Evolutionary conservation across 2,329 filamentous ascomycete genomes (phyloP).

Genomic region (Colletotrichum tofieldiae): DNA sequence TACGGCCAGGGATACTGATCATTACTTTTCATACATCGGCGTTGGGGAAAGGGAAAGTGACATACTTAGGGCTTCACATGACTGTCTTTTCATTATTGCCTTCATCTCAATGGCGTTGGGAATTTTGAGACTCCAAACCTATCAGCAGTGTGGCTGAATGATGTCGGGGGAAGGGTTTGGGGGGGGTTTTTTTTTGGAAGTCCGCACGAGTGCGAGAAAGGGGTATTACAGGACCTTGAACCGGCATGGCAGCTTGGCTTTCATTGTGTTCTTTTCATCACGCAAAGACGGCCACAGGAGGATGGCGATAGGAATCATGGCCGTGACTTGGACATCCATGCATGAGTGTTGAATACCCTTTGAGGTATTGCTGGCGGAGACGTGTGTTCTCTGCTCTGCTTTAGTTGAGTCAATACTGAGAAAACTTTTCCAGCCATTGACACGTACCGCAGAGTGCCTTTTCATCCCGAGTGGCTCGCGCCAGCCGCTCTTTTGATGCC

Average conservation of each 20-base stretch:
- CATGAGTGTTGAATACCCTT: constrained; percentile 14
- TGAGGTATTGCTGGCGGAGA: constrained; percentile 26
- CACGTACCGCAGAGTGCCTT: not conserved
- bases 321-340: constrained; percentile 15
- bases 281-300: constrained; percentile 2
- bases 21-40: constrained; percentile 36
- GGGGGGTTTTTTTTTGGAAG: not conserved
- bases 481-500: not conserved
- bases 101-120: constrained; percentile 22
- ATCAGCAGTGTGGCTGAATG: not conserved
- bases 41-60: constrained; percentile 30
- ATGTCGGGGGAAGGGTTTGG: too few relatives aligned
- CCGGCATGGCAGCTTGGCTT: constrained; percentile 40
- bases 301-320: constrained; percentile 8
- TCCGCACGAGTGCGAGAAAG: constrained; percentile 33
- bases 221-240: constrained; percentile 40
- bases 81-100: constrained; percentile 22
- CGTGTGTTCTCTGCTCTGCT: constrained; percentile 11
- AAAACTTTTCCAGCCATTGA: constrained; percentile 5
- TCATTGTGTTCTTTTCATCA: constrained; percentile 34
- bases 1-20: not conserved
- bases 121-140: constrained; percentile 7
- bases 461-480: not conserved
- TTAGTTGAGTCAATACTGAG: constrained; percentile 27
- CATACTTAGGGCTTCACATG: constrained; percentile 16